Conservation (phyloP, 108 stramenopile species). For the Cylindrotheca fusiformis region DNA sequence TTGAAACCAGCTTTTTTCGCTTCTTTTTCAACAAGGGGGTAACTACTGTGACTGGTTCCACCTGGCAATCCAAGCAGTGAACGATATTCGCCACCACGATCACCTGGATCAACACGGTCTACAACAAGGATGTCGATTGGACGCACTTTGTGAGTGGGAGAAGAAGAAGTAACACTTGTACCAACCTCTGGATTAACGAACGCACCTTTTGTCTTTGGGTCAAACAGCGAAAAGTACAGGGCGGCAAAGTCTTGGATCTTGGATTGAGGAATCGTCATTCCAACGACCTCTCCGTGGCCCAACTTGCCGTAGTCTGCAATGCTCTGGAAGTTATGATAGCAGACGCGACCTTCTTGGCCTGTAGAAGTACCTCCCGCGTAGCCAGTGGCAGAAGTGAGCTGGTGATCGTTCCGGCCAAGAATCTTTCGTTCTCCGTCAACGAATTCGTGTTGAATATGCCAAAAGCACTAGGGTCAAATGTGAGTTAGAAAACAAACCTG, state of each 20-base stretch:
- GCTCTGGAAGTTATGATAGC: constrained; percentile 83
- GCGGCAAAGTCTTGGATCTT: constrained; percentile 71
- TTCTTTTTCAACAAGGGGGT: constrained; percentile 45
- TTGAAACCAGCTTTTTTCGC: constrained; percentile 59
- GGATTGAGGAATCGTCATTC: constrained; percentile 61
- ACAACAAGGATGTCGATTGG: not conserved
- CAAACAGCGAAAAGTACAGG: constrained; percentile 80
- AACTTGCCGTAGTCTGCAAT: constrained; percentile 85
- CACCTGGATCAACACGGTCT: constrained; percentile 75
- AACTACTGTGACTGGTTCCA: constrained; percentile 45
- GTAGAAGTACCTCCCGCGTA: constrained; percentile 80
- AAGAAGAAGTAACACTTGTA: too few species aligned
- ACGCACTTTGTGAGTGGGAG: not conserved
- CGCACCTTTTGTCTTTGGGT: constrained; percentile 53
- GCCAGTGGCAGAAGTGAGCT: constrained; percentile 76
- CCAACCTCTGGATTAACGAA: too few species aligned
- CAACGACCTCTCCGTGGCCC: constrained; percentile 89
- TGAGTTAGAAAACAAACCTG: not conserved
- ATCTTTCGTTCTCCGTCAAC: constrained; percentile 74
- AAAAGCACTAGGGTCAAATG: constrained; percentile 51
- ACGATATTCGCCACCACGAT: constrained; percentile 87
- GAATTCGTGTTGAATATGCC: constrained; percentile 90
- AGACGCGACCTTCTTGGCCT: constrained; percentile 59
- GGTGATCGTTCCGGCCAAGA: constrained; percentile 50
- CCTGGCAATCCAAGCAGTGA: constrained; percentile 69